Percentiles rank a stretch among this genome's conserved stretches.
phyloP scores from a whole-genome alignment of 768 basidiomycete species.

The Podaxis carcinomalis region DNA sequence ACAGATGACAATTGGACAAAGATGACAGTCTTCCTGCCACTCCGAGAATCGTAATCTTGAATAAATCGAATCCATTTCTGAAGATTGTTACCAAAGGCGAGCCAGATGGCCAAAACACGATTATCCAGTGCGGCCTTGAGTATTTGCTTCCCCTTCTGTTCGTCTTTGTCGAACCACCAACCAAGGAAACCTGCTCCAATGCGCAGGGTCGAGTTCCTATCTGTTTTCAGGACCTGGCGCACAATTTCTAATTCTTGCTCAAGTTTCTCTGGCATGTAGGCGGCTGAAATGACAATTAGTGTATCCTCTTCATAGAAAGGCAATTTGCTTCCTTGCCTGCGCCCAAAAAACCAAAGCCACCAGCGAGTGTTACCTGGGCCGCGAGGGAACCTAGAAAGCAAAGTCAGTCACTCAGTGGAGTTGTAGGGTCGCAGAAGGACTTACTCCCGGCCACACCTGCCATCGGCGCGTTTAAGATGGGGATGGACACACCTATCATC shows the following conservation, averaged over 20 bases:
- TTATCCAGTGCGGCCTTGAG: slow-evolving; percentile 49
- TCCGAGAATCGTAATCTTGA: slow-evolving; percentile 44
- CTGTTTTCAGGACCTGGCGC: slow-evolving; percentile 35
- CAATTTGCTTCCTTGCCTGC: slow-evolving; percentile 36
- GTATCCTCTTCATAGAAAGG: not conserved
- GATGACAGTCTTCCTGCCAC: slow-evolving; percentile 40
- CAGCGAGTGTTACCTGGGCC: slow-evolving; percentile 57
- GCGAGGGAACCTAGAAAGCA: slow-evolving; percentile 41
- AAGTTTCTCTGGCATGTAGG: slow-evolving; percentile 34
- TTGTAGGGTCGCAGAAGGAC: slow-evolving; percentile 10
- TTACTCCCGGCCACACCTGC: slow-evolving; percentile 61
- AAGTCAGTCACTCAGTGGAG: not conserved
- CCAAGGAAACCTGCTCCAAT: slow-evolving; percentile 74
- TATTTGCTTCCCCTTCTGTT: slow-evolving; percentile 33
- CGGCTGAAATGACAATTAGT: not conserved
- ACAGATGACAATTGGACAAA: slow-evolving; percentile 62
- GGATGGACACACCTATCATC: slow-evolving; percentile 45
- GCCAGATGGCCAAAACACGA: slow-evolving; percentile 67
- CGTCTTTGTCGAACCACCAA: slow-evolving; percentile 61
- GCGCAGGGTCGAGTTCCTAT: slow-evolving; percentile 35
- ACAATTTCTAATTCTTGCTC: slow-evolving; percentile 50
- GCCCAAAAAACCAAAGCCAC: slow-evolving; percentile 76
- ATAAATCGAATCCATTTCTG: slow-evolving; percentile 58
- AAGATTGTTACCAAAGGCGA: slow-evolving; percentile 63
- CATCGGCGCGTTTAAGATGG: slow-evolving; percentile 69